Percentiles rank a stretch among this genome's conserved stretches.
Conservation (phyloP, 768 basidiomycete genomes). For the Collybiopsis confluens region DNA sequence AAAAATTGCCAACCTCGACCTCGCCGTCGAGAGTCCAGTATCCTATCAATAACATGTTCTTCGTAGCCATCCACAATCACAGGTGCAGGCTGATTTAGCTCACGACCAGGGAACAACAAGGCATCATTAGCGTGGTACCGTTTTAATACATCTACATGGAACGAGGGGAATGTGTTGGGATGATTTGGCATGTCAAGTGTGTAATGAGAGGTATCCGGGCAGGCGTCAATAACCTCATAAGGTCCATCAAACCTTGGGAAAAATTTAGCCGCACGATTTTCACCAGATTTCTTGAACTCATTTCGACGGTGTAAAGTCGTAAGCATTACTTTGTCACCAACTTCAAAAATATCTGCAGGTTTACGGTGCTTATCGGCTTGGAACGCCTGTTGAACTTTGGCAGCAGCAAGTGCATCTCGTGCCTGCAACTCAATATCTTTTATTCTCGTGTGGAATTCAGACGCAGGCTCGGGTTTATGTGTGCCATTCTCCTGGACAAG, state of each 20-base stretch:
- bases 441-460: background rate
- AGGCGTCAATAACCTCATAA: slow-evolving; percentile 13
- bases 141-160: slow-evolving; percentile 25
- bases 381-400: background rate
- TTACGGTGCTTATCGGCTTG: slow-evolving; percentile 3
- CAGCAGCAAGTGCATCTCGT: background rate
- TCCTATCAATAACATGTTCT: slow-evolving; percentile 17
- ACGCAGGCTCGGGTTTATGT: background rate
- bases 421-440: background rate
- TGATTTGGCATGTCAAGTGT: slow-evolving; percentile 16
- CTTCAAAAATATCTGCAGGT: background rate
- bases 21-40: slow-evolving; percentile 15
- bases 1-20: slow-evolving; percentile 21
- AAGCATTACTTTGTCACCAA: slow-evolving; percentile 25
- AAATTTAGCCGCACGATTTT: slow-evolving; percentile 25
- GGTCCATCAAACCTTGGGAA: slow-evolving; percentile 23
- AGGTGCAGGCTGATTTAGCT: slow-evolving; percentile 8
- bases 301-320: slow-evolving; percentile 17
- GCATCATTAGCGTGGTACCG: slow-evolving; percentile 18
- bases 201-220: slow-evolving; percentile 12
- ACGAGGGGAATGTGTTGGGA: slow-evolving; percentile 18
- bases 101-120: slow-evolving; percentile 18
- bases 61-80: slow-evolving; percentile 12
- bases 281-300: slow-evolving; percentile 17
- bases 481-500: background rate